A percentile compares a stretch with the other conserved stretches of the same genome.
These are phyloP conservation scores for Rusavskia elegans DNA, from an alignment of 495 filamentous ascomycete species.

Conservation along the genomic window DNA sequence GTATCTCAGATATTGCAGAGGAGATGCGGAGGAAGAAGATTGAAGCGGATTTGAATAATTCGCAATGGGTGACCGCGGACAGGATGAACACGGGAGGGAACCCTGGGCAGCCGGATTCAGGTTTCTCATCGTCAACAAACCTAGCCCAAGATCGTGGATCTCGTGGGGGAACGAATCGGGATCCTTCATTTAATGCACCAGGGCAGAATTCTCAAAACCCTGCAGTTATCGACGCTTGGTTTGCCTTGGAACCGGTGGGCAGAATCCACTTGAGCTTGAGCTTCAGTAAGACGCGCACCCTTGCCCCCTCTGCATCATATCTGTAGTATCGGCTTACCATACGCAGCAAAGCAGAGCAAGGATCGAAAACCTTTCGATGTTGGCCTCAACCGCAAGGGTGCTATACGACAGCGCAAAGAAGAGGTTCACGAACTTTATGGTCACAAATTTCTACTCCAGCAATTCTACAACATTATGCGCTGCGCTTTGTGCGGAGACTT, in stretches of 20 bases:
- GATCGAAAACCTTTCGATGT: constrained; percentile 62
- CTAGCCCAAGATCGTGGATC: constrained; percentile 18
- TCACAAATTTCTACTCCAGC: constrained; percentile 93
- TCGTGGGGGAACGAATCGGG: constrained; percentile 7
- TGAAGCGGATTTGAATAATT: constrained; percentile 76
- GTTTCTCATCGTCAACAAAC: constrained; percentile 8
- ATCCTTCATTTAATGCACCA: constrained; percentile 13
- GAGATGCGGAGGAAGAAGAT: constrained; percentile 97
- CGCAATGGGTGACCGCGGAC: constrained; percentile 94
- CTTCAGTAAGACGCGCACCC: constrained; percentile 45
- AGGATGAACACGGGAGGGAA: constrained; percentile 53
- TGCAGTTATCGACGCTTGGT: constrained; percentile 83
- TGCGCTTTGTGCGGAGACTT: constrained; percentile 97
- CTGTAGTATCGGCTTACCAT: constrained; percentile 19
- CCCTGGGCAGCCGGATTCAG: constrained; percentile 21
- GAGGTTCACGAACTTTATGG: constrained; percentile 96
- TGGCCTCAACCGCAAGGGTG: constrained; percentile 86
- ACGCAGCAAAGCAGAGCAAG: constrained; percentile 47
- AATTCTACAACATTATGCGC: constrained; percentile 99
- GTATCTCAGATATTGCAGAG: constrained; percentile 93
- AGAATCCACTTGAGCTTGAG: constrained; percentile 75
- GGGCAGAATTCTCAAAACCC: constrained; percentile 32
- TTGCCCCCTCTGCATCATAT: background rate
- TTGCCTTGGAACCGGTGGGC: constrained; percentile 86
- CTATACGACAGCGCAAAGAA: constrained; percentile 92